Base-by-base conservation (phyloP, 805 yeast species). In the Yarrowia sp. region DNA sequence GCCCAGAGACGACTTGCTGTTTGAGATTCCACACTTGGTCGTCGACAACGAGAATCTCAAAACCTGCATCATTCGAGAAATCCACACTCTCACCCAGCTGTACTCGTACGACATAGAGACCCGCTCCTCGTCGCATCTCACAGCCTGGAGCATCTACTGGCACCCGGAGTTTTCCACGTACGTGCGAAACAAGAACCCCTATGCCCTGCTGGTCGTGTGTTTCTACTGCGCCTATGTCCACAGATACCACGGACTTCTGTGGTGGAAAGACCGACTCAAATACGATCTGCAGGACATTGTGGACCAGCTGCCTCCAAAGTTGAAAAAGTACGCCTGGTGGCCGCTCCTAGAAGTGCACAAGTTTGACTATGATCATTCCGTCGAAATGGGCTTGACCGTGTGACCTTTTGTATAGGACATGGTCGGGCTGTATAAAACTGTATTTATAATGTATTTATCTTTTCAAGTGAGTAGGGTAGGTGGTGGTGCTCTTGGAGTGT, bases 161-260 rank as follows among this genome's bases (percentile, higher is more conserved):
- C 40, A 50, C 8, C 42, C 56, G n/a, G 56, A 50, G 12, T 50
- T 50, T 17, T 2, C 17, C 9, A 19, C 2, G 3, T 50, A 50
- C n/a, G 42, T 50, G 9, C 17, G 56, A 34, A 15, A 13, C 5
- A 50, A 34, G 2, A 50, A 50, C 30, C 56, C 56, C 12, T 34
- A 50, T 17, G 56, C 56, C 5, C 42, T 50, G 6, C 14, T 50
- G 30, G 14, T 50, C 17, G 10, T 50, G 17, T 50, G 56, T 12
- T 50, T 50, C 56, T 50, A 17, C 30, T 50, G 56, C 19, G 56
- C 56, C 24, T 50, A 50, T 3, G 30, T 36, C 2, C 56, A 50
- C 24, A 50, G 56, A 34, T 50, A 50, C 42, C 56, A 50, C 7
- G 56, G 56, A 2, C 30, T 50, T 12, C 19, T 24, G 2, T 50